These are phyloP conservation scores for Leptodontidium sp. DNA, from an alignment of 2,329 filamentous ascomycete species.

Conservation along the genomic window DNA sequence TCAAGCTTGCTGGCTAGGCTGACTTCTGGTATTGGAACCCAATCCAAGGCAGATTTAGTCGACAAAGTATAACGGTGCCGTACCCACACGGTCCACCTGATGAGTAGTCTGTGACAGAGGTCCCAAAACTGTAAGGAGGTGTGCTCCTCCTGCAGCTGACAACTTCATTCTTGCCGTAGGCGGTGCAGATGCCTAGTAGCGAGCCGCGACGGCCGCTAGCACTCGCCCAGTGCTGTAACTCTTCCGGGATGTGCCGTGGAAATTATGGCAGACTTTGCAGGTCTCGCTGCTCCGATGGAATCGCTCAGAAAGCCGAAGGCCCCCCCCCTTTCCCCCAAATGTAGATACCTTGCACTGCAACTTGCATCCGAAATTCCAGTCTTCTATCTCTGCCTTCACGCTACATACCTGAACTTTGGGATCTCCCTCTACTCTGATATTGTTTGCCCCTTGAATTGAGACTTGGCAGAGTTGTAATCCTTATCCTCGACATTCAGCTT, in stretches of 20 bases:
- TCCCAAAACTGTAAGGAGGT: neutral
- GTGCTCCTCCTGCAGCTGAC: neutral
- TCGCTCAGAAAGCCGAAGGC: no score
- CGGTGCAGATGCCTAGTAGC: neutral
- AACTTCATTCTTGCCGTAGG: neutral
- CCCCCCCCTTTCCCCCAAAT: no score
- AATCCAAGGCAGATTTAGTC: neutral
- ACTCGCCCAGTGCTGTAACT: neutral
- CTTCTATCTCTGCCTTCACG: no score
- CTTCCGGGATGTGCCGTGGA: neutral
- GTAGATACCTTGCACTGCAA: no score
- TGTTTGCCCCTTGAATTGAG: no score
- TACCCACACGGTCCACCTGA: neutral
- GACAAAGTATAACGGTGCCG: neutral
- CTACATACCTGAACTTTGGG: no score
- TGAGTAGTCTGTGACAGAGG: neutral
- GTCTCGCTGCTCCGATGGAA: no score
- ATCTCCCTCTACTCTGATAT: no score
- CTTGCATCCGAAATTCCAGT: no score
- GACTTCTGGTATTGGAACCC: neutral
- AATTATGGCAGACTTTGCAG: no score
- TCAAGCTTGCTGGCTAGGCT: slow-evolving; percentile 1
- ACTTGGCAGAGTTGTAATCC: no score
- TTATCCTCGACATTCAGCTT: no score
- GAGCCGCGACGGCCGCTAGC: neutral